Percentiles rank a stretch among this genome's conserved stretches.
phyloP scores from a whole-genome alignment of 352 stramenopile genomes.

The Phytophthora tubulina region DNA sequence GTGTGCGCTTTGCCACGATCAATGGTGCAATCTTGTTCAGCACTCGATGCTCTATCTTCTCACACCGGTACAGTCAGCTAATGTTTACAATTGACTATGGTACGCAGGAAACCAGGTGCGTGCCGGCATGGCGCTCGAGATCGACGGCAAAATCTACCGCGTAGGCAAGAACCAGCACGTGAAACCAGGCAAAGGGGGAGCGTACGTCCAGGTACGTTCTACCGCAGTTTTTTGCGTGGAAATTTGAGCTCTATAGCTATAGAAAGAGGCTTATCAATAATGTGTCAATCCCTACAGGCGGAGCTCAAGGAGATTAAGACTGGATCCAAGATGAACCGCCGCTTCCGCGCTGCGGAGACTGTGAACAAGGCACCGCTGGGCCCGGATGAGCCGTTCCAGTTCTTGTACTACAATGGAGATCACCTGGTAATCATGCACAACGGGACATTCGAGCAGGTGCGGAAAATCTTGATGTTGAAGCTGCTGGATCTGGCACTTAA shows the following conservation, averaged over 20 bases:
- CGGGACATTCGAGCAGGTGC: constrained; percentile 82
- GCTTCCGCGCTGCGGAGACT: constrained; percentile 83
- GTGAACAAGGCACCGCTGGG: constrained; percentile 83
- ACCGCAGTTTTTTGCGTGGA: not conserved
- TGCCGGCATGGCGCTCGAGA: constrained; percentile 83
- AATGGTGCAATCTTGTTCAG: constrained; percentile 52
- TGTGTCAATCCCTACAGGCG: constrained; percentile 44
- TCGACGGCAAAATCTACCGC: constrained; percentile 87
- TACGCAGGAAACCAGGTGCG: constrained; percentile 83
- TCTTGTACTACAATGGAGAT: constrained; percentile 81
- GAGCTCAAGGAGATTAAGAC: constrained; percentile 91
- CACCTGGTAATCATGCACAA: constrained; percentile 90
- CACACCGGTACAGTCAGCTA: not conserved
- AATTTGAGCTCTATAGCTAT: not conserved
- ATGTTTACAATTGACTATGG: constrained; percentile 7
- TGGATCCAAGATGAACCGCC: constrained; percentile 83
- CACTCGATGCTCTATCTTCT: not conserved
- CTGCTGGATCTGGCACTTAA: constrained; percentile 1
- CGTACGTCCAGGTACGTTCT: constrained; percentile 72
- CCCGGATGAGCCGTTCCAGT: constrained; percentile 82
- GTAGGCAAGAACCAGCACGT: constrained; percentile 88
- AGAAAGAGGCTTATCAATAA: constrained; percentile 7
- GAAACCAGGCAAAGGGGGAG: constrained; percentile 86
- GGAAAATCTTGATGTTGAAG: not conserved
- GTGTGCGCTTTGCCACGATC: constrained; percentile 68